Evolutionary conservation across 2,329 filamentous ascomycete species (phyloP).

Genomic region (Rhinocladiella mackenziei): DNA sequence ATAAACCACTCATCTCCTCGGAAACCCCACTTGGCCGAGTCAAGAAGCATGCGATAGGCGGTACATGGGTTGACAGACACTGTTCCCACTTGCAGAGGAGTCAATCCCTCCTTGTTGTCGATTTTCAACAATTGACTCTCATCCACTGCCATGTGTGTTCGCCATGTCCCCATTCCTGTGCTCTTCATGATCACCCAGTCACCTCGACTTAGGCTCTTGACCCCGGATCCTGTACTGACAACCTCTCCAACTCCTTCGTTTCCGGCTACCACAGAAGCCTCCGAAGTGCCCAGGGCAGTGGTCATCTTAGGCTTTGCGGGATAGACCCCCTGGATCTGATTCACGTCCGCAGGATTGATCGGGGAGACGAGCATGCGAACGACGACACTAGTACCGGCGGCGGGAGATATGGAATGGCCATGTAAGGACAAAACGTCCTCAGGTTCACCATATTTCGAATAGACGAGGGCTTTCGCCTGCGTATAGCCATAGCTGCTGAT

Average conservation of each 20-base stretch:
- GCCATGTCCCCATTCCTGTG: slow-evolving; percentile 87
- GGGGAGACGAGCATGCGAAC: slow-evolving; percentile 85
- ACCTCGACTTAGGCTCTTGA: slow-evolving; percentile 63
- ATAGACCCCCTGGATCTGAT: slow-evolving; percentile 96
- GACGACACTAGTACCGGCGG: slow-evolving; percentile 62
- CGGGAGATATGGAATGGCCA: slow-evolving; percentile 48
- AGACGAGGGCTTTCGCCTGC: slow-evolving; percentile 48
- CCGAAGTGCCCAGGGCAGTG: slow-evolving; percentile 68
- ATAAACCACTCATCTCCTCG: slow-evolving; percentile 86
- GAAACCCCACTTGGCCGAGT: slow-evolving; percentile 60
- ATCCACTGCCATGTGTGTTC: slow-evolving; percentile 75
- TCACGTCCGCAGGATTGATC: slow-evolving; percentile 96
- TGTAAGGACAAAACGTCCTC: slow-evolving; percentile 48
- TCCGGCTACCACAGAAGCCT: slow-evolving; percentile 73
- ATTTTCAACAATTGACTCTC: slow-evolving; percentile 63
- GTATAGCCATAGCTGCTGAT: slow-evolving; percentile 49
- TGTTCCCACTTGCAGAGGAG: slow-evolving; percentile 74
- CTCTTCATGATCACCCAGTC: slow-evolving; percentile 91
- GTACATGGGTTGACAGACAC: slow-evolving; percentile 91
- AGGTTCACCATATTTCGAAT: slow-evolving; percentile 47
- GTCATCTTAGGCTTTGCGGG: slow-evolving; percentile 77
- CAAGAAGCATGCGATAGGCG: slow-evolving; percentile 85
- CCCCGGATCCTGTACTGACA: slow-evolving; percentile 60
- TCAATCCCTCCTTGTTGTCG: slow-evolving; percentile 65
- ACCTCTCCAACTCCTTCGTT: slow-evolving; percentile 96